phyloP scores from a whole-genome alignment of 257 asterid species.

The Solanum peruvianum region DNA sequence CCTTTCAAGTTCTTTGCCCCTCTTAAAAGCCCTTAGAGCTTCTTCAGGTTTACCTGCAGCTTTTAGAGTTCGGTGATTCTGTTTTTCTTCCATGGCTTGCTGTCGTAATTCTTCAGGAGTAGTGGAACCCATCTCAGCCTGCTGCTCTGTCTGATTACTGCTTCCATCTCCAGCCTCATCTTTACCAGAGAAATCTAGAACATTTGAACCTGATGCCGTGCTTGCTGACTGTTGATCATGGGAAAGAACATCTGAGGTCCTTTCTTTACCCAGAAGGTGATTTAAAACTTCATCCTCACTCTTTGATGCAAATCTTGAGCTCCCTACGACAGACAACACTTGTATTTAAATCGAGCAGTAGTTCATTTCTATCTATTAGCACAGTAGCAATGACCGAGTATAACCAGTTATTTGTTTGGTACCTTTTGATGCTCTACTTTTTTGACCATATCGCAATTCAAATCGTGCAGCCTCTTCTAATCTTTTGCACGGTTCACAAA shows the following conservation, averaged over 20 bases:
- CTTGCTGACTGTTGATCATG: conserved; percentile 14
- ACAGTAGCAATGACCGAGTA: neutral
- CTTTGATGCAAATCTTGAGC: conserved; percentile 46
- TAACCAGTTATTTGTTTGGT: neutral
- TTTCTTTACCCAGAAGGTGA: conserved; percentile 37
- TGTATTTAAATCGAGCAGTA: neutral
- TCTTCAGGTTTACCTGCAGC: conserved; percentile 91
- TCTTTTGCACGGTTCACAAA: conserved; percentile 88
- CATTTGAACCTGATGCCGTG: conserved; percentile 39
- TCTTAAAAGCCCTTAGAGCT: conserved; percentile 74
- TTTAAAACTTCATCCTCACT: conserved; percentile 50
- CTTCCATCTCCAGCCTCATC: conserved; percentile 20
- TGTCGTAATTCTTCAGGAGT: conserved; percentile 83
- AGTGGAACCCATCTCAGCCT: conserved; percentile 25
- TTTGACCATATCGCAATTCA: conserved; percentile 77
- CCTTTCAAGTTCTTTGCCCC: conserved; percentile 93
- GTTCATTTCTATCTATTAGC: neutral
- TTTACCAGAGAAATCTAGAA: conserved; percentile 18
- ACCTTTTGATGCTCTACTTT: conserved; percentile 62
- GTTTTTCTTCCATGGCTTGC: conserved; percentile 77
- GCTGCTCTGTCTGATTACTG: neutral
- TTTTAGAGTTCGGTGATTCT: conserved; percentile 56
- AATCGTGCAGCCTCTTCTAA: conserved; percentile 91
- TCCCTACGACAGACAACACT: conserved; percentile 32
- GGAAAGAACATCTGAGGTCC: conserved; percentile 13